A percentile compares a stretch with the other conserved stretches of the same genome.
These are phyloP conservation scores for Plasmopara muralis DNA, from an alignment of 352 stramenopile species.

Conservation along the genomic window DNA sequence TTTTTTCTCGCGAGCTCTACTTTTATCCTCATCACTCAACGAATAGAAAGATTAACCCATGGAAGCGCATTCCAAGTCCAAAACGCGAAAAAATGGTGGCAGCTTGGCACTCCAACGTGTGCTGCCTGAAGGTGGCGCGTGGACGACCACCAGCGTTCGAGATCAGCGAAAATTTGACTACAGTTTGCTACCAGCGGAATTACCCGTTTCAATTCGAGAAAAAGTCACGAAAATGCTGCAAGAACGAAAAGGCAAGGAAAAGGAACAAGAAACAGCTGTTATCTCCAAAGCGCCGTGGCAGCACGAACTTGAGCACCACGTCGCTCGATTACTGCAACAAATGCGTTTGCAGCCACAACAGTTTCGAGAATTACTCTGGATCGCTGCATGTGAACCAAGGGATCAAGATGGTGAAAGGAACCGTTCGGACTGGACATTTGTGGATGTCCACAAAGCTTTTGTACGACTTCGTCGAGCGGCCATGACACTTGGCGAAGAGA, in stretches of 20 bases:
- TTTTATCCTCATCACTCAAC: too few species aligned
- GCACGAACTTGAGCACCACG: slow-evolving; percentile 36
- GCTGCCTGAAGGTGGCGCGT: slow-evolving; percentile 5
- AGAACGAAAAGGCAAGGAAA: slow-evolving; percentile 11
- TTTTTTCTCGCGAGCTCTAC: too few species aligned
- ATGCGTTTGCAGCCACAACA: slow-evolving; percentile 30
- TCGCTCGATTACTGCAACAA: slow-evolving; percentile 37
- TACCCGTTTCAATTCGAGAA: slow-evolving; percentile 14
- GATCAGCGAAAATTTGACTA: slow-evolving; percentile 28
- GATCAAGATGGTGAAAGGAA: slow-evolving; percentile 8
- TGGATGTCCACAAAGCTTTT: slow-evolving; percentile 29
- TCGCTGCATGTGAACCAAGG: slow-evolving; percentile 20
- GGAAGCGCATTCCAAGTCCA: slow-evolving; percentile 8
- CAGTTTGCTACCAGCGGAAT: slow-evolving; percentile 13
- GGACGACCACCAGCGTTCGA: slow-evolving; percentile 16
- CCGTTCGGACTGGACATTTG: slow-evolving; percentile 2
- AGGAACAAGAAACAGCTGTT: slow-evolving; percentile 4
- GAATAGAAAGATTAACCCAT: slow-evolving; percentile 16
- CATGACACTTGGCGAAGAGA: slow-evolving; percentile 33
- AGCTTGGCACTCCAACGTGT: slow-evolving; percentile 18
- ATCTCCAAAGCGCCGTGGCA: slow-evolving; percentile 31
- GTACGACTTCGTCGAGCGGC: slow-evolving; percentile 29
- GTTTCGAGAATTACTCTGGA: slow-evolving; percentile 29
- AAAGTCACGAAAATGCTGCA: slow-evolving; percentile 22
- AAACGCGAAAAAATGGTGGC: slow-evolving; percentile 10